phyloP scores from a whole-genome alignment of 345 rosid species.

The Gossypium australe region DNA sequence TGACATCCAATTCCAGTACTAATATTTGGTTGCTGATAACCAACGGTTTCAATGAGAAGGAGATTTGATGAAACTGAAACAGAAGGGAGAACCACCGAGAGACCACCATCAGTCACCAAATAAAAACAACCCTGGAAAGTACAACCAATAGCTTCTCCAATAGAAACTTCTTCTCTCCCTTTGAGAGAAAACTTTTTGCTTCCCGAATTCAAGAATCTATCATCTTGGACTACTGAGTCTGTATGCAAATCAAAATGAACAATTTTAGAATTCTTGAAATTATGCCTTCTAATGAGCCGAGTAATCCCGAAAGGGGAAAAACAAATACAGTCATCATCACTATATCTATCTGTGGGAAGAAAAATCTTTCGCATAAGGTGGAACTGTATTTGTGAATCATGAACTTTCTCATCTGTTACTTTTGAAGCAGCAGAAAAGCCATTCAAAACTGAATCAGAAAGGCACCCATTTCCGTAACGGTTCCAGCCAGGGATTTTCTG shows the following conservation, averaged over 20 bases:
- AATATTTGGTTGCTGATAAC: conserved; percentile 39
- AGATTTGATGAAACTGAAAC: conserved; percentile 50
- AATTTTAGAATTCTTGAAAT: conserved; percentile 29
- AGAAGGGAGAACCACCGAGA: conserved; percentile 87
- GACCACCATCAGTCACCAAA: conserved; percentile 72
- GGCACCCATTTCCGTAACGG: conserved; percentile 27
- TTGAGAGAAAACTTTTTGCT: conserved; percentile 21
- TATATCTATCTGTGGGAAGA: conserved; percentile 54
- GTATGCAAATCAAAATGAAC: conserved; percentile 54
- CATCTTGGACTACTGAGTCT: conserved; percentile 43
- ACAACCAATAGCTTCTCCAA: conserved; percentile 78
- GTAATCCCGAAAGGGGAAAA: conserved; percentile 84
- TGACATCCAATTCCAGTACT: conserved; percentile 23
- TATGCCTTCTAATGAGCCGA: conserved; percentile 54
- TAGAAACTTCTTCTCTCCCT: conserved; percentile 40
- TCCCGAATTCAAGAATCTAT: conserved; percentile 40
- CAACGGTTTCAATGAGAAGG: conserved; percentile 51
- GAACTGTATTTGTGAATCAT: conserved; percentile 31
- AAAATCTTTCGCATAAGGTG: conserved; percentile 46
- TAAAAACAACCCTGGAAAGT: conserved; percentile 78
- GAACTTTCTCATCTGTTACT: conserved; percentile 23
- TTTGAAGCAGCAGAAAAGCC: conserved; percentile 48
- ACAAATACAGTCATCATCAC: conserved; percentile 55
- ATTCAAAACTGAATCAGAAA: conserved; percentile 35
- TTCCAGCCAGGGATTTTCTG: conserved; percentile 24